Percentiles rank a stretch among this genome's conserved stretches.
phyloP scores from a whole-genome alignment of 805 yeast species.

The Ogataea pilisensis region DNA sequence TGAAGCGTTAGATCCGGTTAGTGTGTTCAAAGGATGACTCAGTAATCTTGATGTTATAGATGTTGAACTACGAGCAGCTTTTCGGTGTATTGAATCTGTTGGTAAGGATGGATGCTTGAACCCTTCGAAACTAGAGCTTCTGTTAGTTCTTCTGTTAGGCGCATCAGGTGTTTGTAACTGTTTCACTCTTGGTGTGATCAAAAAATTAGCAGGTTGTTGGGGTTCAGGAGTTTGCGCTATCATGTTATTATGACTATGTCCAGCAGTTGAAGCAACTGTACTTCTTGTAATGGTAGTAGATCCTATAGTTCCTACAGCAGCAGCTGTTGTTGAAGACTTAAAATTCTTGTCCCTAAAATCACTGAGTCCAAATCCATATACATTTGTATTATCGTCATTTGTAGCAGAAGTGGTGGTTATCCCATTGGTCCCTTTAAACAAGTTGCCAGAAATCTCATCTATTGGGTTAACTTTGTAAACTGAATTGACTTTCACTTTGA shows the following conservation, averaged over 20 bases:
- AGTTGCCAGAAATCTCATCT: constrained; percentile 17
- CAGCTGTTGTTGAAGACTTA: neutral
- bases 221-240: constrained; percentile 26
- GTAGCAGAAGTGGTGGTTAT: neutral
- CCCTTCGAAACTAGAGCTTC: constrained; percentile 19
- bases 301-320: neutral
- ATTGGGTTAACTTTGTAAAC: constrained; percentile 37
- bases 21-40: constrained; percentile 22
- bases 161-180: constrained; percentile 35
- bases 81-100: constrained; percentile 21
- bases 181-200: constrained; percentile 39
- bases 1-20: constrained; percentile 21
- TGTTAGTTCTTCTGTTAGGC: constrained; percentile 34
- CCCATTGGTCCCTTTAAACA: constrained; percentile 10
- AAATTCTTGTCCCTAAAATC: constrained; percentile 1
- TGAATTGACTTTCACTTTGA: constrained; percentile 56
- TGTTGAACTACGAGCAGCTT: constrained; percentile 22
- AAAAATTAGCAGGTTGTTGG: constrained; percentile 15
- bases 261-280: neutral
- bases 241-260: neutral
- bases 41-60: constrained; percentile 30
- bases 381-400: constrained; percentile 10
- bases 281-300: neutral
- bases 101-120: constrained; percentile 26
- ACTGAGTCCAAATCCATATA: constrained; percentile 14